Conservation (phyloP, 2,329 filamentous ascomycete genomes). For the Trichophyton equinum region DNA sequence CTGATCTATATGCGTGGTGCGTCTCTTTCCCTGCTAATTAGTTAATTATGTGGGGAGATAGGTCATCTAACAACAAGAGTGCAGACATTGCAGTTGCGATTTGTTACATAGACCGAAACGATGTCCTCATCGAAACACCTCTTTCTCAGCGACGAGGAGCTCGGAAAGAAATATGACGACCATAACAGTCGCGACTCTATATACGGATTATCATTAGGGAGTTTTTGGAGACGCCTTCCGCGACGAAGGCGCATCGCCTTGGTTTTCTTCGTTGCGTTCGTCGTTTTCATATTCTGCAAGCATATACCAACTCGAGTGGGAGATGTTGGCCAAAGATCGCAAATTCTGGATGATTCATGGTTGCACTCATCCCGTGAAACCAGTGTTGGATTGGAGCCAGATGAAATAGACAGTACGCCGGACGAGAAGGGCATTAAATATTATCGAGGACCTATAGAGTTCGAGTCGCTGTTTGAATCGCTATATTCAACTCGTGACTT, state of each 20-base stretch:
- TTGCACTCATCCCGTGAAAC: neutral
- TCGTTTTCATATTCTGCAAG: constrained; percentile 51
- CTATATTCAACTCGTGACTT: constrained; percentile 49
- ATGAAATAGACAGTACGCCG: neutral
- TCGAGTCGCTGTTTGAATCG: constrained; percentile 50
- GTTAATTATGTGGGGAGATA: too few relatives aligned
- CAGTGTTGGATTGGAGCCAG: neutral
- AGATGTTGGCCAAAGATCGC: neutral
- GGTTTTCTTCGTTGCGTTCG: constrained; percentile 35
- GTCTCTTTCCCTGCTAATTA: neutral
- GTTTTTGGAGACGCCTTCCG: constrained; percentile 22
- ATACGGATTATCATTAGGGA: constrained; percentile 21
- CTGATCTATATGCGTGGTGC: neutral
- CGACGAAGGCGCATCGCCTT: constrained; percentile 40
- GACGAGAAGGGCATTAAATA: constrained; percentile 26
- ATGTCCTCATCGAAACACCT: constrained; percentile 30
- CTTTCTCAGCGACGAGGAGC: constrained; percentile 46
- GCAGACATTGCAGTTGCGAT: neutral
- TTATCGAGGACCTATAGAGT: constrained; percentile 60
- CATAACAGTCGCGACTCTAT: constrained; percentile 31
- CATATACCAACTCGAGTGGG: constrained; percentile 7
- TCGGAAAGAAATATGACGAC: constrained; percentile 54
- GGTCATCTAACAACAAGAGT: neutral
- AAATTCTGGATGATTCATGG: neutral
- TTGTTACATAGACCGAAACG: constrained; percentile 7